Evolutionary conservation across 176 grass and related monocot genomes (phyloP).

Genomic region (Ampelocalamus luodianensis): DNA sequence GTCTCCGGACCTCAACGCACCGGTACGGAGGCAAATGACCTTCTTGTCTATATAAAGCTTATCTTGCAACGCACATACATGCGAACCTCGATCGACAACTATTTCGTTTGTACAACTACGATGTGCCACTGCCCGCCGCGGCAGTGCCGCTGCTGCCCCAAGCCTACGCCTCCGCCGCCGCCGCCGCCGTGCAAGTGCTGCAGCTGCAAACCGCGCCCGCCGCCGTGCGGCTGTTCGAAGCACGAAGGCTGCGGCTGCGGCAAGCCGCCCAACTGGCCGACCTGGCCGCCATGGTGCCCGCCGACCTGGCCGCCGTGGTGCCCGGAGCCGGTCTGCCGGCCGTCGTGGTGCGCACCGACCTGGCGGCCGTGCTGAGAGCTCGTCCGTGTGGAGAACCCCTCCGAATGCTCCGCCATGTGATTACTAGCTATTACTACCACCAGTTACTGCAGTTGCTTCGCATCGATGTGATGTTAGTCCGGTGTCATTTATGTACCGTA

Average conservation of each 20-base stretch:
- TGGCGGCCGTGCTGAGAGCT: no score
- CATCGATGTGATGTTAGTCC: neutral
- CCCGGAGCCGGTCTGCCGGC: neutral
- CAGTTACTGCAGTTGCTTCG: neutral
- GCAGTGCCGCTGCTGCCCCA: slow-evolving; percentile 32
- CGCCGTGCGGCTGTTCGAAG: neutral
- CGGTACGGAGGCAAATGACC: no score
- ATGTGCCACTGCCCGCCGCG: slow-evolving; percentile 10
- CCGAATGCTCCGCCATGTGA: slow-evolving; percentile 19
- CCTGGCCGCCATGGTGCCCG: neutral
- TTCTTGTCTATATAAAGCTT: no score
- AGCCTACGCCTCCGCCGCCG: neutral
- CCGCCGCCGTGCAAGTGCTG: neutral
- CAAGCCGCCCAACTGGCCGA: neutral
- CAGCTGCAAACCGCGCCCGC: neutral
- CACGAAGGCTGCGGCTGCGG: neutral
- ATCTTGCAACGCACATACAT: no score
- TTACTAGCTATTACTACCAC: no score
- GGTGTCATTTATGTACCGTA: no score
- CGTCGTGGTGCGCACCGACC: neutral
- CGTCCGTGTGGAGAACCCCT: neutral
- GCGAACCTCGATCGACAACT: no score
- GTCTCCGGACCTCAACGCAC: no score
- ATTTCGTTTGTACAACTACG: no score
- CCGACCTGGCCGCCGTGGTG: neutral